phyloP scores from a whole-genome alignment of 1,139 yeast species.

The Geotrichum bryndzae region DNA sequence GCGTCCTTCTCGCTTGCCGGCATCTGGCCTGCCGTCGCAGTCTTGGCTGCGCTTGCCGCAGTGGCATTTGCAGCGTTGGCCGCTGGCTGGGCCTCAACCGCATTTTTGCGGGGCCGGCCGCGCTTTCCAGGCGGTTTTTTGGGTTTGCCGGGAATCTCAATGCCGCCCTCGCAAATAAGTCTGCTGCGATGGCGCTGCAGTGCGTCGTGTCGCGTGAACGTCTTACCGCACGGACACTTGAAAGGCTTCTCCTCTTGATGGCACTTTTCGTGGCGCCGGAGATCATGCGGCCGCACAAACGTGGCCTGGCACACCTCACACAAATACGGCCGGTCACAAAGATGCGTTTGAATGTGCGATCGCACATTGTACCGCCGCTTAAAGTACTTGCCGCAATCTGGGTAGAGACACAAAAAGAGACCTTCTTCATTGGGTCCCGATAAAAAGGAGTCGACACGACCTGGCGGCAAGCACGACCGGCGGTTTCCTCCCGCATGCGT shows the following conservation, averaged over 20 bases:
- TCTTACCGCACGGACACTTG: constrained; percentile 86
- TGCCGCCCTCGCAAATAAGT: constrained; percentile 71
- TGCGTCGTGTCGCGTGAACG: constrained; percentile 86
- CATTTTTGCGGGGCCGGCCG: constrained; percentile 30
- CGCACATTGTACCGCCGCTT: constrained; percentile 90
- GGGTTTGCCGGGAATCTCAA: constrained; percentile 38
- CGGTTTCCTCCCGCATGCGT: constrained; percentile 26
- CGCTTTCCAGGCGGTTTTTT: constrained; percentile 30
- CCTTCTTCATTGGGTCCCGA: constrained; percentile 68
- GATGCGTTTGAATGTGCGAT: constrained; percentile 94
- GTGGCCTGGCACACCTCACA: constrained; percentile 57
- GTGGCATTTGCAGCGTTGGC: constrained; percentile 4
- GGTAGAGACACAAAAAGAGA: constrained; percentile 64
- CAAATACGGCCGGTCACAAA: constrained; percentile 81
- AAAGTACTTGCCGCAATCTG: constrained; percentile 77
- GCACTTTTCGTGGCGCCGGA: constrained; percentile 82
- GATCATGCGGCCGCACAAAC: constrained; percentile 87
- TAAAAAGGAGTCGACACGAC: constrained; percentile 79
- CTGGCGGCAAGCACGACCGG: constrained; percentile 75
- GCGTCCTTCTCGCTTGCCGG: neutral
- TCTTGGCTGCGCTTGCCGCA: neutral
- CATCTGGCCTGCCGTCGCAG: neutral
- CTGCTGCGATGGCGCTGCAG: constrained; percentile 73
- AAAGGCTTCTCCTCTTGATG: constrained; percentile 67
- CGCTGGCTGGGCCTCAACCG: constrained; percentile 1